Percentiles rank a stretch among this genome's conserved stretches.
phyloP scores from a whole-genome alignment of 108 stramenopile species.

The Halocafeteria seosinensis region DNA sequence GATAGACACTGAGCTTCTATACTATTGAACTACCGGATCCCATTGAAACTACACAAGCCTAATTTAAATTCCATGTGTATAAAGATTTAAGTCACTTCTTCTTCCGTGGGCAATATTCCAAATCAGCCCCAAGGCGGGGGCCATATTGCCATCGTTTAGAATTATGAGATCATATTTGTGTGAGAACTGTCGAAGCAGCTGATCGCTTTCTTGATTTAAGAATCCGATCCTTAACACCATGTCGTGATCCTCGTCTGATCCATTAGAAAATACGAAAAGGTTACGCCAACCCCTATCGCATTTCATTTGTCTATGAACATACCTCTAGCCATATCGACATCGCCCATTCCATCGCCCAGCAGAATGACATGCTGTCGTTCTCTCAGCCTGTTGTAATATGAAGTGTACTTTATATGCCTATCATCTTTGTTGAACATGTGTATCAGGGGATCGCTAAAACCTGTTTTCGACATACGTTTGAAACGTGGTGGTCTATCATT shows the following conservation, averaged over 20 bases:
- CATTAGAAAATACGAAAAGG: too few species aligned
- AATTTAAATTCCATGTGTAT: too few species aligned
- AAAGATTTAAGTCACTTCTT: too few species aligned
- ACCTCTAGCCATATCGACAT: constrained; percentile 1
- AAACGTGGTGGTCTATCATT: too few species aligned
- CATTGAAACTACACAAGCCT: too few species aligned
- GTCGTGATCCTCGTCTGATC: not conserved
- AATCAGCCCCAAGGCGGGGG: not conserved
- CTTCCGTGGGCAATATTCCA: not conserved
- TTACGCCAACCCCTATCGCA: not conserved
- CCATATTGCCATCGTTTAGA: not conserved
- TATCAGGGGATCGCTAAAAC: constrained; percentile 5
- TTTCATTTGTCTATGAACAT: not conserved
- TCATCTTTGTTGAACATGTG: constrained; percentile 17
- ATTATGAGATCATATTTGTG: not conserved
- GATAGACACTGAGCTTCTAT: too few species aligned
- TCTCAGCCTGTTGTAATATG: not conserved
- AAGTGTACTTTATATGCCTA: not conserved
- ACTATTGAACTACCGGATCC: too few species aligned
- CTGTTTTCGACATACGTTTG: not conserved
- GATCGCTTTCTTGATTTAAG: not conserved
- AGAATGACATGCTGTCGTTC: not conserved
- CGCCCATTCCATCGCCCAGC: constrained; percentile 3
- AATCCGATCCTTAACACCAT: constrained; percentile 6
- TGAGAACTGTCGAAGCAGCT: not conserved